Evolutionary conservation across 768 basidiomycete genomes (phyloP), one percentile per base, ranked within the genome.

Genomic region (Kockovaella imperatae): DNA sequence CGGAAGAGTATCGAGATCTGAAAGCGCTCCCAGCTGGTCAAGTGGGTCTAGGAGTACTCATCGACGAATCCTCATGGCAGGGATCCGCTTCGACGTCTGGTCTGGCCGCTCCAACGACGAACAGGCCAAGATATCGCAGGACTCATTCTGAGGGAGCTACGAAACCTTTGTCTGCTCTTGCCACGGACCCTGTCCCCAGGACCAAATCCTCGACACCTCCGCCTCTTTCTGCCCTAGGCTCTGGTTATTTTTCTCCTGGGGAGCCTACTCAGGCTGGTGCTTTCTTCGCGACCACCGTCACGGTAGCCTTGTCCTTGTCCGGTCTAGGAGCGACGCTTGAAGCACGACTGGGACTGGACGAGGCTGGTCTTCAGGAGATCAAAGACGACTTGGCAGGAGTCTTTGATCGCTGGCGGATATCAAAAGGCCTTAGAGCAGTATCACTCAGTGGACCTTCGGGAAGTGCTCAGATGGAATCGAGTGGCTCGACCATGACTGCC

Each of bases 391-490:
- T 64, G 4, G 56, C 47, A 6, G 24, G 8, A 5, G 35, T 59
- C 15, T 64, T 56, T 41, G 62, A 64, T 26, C 23, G 41, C 7
- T 64, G 62, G 62, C 8, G 38, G 8, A 28, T 60, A 23, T 52
- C 56, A 43, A 42, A 46, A 35, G 42, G 52, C 3, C 53, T 60
- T 47, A 52, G 54, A n/a, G 32, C 35, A 13, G 54, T 64, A 14
- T 44, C 41, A 15, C 42, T 56, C 10, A 50, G 52, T n/a, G 31
- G 41, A n/a, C 47, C 25, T 26, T 36, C 21, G 35, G 21, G n/a
- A 18, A 29, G 15, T 35, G 4, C 5, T 24, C 39, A n/a, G 40
- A 30, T 30, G 26, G 28, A 15, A 31, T 13, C n/a, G 24, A 15
- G 28, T 21, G n/a, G 17, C 24, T 18, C 13, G 8, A 40, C 25